phyloP scores from a whole-genome alignment of 2,329 filamentous ascomycete genomes.

The Paraconiothyrium sp. region DNA sequence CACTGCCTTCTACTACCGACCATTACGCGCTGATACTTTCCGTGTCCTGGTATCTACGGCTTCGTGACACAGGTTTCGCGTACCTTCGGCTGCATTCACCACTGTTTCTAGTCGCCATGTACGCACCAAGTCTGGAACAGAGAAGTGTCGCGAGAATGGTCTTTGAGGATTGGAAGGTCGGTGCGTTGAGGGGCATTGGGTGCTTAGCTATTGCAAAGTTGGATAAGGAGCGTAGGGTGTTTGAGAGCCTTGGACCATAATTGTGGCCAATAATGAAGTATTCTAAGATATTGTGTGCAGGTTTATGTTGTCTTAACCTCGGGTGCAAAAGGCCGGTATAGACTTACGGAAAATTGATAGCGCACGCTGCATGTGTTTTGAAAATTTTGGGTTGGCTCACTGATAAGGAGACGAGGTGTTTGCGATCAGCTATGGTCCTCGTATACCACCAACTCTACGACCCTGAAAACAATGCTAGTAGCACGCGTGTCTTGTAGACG shows the following conservation, averaged over 20 bases:
- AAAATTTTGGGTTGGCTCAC: background rate
- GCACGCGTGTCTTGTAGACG: too few species aligned
- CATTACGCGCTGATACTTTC: constrained; percentile 18
- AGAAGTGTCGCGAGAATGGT: constrained; percentile 17
- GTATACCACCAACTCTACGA: background rate
- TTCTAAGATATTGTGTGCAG: background rate
- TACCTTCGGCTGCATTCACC: constrained; percentile 18
- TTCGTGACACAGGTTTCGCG: constrained; percentile 19
- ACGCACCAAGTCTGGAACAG: constrained; percentile 15
- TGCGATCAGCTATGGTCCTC: background rate
- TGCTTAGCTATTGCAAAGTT: constrained; percentile 12
- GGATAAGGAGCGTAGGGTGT: background rate
- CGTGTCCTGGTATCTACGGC: constrained; percentile 17
- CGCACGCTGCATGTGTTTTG: background rate
- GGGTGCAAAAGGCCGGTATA: background rate
- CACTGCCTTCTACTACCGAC: constrained; percentile 1
- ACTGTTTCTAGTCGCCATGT: constrained; percentile 18
- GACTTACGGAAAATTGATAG: background rate
- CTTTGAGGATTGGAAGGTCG: constrained; percentile 18
- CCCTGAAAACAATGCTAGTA: background rate
- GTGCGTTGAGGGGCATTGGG: constrained; percentile 19
- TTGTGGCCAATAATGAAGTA: background rate
- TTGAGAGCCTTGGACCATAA: background rate
- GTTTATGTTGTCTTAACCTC: background rate
- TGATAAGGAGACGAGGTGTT: background rate